Conservation (phyloP, 768 basidiomycete species). For the Lyophyllum atratum region DNA sequence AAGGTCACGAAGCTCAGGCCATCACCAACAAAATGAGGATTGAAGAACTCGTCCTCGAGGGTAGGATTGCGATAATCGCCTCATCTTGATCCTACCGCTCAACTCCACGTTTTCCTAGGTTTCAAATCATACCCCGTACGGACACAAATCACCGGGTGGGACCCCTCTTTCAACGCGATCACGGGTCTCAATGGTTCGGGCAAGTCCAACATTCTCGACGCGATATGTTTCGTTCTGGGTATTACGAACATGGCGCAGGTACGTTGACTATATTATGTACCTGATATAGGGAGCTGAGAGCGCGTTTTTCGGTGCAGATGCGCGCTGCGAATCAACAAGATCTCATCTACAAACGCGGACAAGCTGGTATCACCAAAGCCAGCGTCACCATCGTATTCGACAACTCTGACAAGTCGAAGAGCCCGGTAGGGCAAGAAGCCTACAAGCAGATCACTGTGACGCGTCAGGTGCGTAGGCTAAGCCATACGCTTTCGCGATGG, state of each 20-base stretch:
- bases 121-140: conserved; percentile 98
- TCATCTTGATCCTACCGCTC: not conserved
- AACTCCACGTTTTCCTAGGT: conserved; percentile 43
- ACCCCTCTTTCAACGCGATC: conserved; percentile 97
- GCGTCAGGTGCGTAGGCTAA: conserved; percentile 67
- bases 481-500: not conserved
- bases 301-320: conserved; percentile 54
- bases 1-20: not conserved
- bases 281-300: not conserved
- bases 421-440: conserved; percentile 81
- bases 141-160: conserved; percentile 96
- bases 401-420: conserved; percentile 86
- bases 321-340: conserved; percentile 95
- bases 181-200: conserved; percentile 95
- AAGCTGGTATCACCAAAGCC: conserved; percentile 95
- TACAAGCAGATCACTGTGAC: conserved; percentile 93
- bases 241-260: conserved; percentile 97
- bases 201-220: conserved; percentile 99
- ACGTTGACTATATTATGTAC: conserved; percentile 18
- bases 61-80: conserved; percentile 33
- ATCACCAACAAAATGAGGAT: conserved; percentile 68
- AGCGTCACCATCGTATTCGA: conserved; percentile 99
- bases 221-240: conserved; percentile 97
- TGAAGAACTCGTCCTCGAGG: conserved; percentile 94
- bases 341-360: conserved; percentile 98